Conservation (phyloP, 2,329 filamentous ascomycete genomes). For the Thermoascus crustaceus region DNA sequence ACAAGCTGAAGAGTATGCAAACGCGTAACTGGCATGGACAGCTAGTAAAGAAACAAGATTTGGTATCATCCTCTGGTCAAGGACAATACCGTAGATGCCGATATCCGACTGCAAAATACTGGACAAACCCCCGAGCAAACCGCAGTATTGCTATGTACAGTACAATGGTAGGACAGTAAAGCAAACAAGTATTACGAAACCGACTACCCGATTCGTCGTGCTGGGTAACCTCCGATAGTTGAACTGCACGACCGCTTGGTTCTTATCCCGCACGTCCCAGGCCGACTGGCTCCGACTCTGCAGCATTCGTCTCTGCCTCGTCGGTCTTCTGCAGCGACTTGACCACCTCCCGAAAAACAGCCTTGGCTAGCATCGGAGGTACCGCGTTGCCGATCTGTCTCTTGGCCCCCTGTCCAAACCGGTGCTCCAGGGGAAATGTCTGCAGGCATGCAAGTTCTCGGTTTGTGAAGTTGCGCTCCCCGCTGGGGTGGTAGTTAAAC, state of each 20-base stretch:
- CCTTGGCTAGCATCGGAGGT: conserved; percentile 46
- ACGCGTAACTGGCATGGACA: too few relatives aligned
- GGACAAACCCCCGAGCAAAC: too few relatives aligned
- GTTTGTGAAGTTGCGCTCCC: conserved; percentile 54
- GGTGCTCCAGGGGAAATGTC: conserved; percentile 56
- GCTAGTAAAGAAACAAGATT: too few relatives aligned
- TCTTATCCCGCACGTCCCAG: neutral
- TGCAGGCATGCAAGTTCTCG: conserved; percentile 63
- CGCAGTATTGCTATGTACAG: too few relatives aligned
- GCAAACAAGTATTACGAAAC: neutral
- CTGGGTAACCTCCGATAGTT: neutral
- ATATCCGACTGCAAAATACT: too few relatives aligned
- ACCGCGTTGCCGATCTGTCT: conserved; percentile 75
- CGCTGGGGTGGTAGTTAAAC: conserved; percentile 58
- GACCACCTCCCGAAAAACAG: conserved; percentile 31
- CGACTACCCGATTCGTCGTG: neutral
- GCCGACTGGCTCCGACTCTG: neutral
- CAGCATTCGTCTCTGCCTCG: conserved; percentile 6
- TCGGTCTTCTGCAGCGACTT: conserved; percentile 31
- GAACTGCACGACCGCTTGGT: neutral
- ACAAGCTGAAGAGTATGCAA: too few relatives aligned
- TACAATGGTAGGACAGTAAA: too few relatives aligned
- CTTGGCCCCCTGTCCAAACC: conserved; percentile 42
- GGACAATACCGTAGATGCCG: too few relatives aligned
- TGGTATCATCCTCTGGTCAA: too few relatives aligned